Conservation (phyloP, 352 stramenopile genomes). For the Phytophthora chlamydospora region DNA sequence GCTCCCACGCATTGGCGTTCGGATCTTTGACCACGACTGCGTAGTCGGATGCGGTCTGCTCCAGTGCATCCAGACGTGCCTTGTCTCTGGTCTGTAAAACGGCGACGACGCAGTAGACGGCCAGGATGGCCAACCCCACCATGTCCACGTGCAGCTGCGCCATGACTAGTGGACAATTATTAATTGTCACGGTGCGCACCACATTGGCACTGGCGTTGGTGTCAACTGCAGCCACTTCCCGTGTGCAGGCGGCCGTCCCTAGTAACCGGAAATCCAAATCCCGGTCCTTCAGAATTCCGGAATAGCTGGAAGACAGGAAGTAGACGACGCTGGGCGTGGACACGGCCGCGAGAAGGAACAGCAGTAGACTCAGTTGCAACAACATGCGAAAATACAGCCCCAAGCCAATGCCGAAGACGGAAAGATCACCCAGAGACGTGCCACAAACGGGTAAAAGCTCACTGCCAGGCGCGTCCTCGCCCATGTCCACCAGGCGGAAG, state of each 20-base stretch:
- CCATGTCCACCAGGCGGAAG: slow-evolving; percentile 74
- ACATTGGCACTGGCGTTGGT: slow-evolving; percentile 14
- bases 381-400: slow-evolving; percentile 83
- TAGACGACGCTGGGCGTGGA: slow-evolving; percentile 68
- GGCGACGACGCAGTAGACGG: slow-evolving; percentile 51
- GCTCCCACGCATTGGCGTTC: slow-evolving; percentile 62
- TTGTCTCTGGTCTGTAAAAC: slow-evolving; percentile 53
- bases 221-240: slow-evolving; percentile 26
- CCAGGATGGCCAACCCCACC: slow-evolving; percentile 53
- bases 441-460: slow-evolving; percentile 69
- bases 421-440: slow-evolving; percentile 65
- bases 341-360: slow-evolving; percentile 62
- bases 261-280: slow-evolving; percentile 57
- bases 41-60: slow-evolving; percentile 80
- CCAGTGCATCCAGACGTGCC: slow-evolving; percentile 53
- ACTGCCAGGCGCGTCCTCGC: slow-evolving; percentile 53
- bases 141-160: slow-evolving; percentile 66
- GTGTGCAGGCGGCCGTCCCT: slow-evolving; percentile 66
- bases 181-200: slow-evolving; percentile 25
- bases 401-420: slow-evolving; percentile 77
- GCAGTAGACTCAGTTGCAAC: slow-evolving; percentile 54
- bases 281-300: slow-evolving; percentile 40
- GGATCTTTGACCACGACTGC: slow-evolving; percentile 76
- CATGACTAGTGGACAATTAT: slow-evolving; percentile 62
- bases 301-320: slow-evolving; percentile 71